Percentiles rank a stretch among this genome's conserved stretches.
Evolutionary conservation across 148 eudicot species (phyloP).

Genomic region (Polygonum maritimum): DNA sequence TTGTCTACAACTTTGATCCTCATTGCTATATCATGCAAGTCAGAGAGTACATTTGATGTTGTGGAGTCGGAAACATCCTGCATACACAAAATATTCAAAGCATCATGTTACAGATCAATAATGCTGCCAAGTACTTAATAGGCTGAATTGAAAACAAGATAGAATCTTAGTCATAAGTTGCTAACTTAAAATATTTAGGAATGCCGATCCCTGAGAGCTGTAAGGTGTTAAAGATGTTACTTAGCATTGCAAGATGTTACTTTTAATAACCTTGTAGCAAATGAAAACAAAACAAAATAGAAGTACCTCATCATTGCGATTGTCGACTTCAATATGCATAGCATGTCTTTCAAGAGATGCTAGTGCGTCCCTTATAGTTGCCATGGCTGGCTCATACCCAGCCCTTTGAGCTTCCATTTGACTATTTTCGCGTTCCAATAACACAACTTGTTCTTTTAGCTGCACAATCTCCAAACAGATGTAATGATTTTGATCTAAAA

Average conservation of each 20-base stretch:
- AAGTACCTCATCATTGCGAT: constrained; percentile 35
- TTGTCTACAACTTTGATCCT: constrained; percentile 58
- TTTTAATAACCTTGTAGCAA: background rate
- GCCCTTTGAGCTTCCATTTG: constrained; percentile 49
- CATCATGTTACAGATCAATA: background rate
- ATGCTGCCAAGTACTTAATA: too few relatives aligned
- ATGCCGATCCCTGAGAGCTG: background rate
- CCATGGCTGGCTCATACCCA: constrained; percentile 45
- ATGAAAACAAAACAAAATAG: background rate
- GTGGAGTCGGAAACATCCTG: constrained; percentile 21
- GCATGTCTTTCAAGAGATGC: constrained; percentile 62
- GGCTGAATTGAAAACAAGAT: background rate
- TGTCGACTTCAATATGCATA: constrained; percentile 22
- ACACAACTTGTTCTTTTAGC: constrained; percentile 38
- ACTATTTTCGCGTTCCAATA: constrained; percentile 52
- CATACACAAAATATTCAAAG: constrained; percentile 20
- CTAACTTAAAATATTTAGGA: background rate
- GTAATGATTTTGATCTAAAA: constrained; percentile 32
- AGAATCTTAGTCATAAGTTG: background rate
- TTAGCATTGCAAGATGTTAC: background rate
- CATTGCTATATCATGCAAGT: constrained; percentile 36
- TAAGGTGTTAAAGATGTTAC: background rate
- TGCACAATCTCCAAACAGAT: constrained; percentile 31
- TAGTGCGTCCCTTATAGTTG: constrained; percentile 47
- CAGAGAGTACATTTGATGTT: constrained; percentile 20